phyloP scores from a whole-genome alignment of 2,329 filamentous ascomycete genomes.

The Claviceps paspali region DNA sequence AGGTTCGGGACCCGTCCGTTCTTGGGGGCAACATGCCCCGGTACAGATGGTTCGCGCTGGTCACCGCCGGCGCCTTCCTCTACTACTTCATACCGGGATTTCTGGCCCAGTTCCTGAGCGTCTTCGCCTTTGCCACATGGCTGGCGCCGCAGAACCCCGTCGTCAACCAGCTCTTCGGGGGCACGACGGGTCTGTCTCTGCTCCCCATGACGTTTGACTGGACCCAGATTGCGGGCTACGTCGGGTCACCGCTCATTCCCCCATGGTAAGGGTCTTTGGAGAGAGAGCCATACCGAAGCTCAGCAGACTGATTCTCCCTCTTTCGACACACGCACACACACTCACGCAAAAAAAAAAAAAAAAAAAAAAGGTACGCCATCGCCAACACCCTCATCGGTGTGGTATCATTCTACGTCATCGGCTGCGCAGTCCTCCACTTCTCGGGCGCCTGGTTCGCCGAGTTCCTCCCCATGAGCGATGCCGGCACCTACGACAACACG shows the following conservation, averaged over 20 bases:
- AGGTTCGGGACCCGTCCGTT: slow-evolving; percentile 32
- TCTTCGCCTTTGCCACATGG: slow-evolving; percentile 60
- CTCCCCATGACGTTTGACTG: slow-evolving; percentile 65
- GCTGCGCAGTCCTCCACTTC: slow-evolving; percentile 47
- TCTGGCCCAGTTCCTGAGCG: slow-evolving; percentile 52
- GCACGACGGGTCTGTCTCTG: slow-evolving; percentile 49
- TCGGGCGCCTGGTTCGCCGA: slow-evolving; percentile 47
- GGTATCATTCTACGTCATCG: slow-evolving; percentile 48
- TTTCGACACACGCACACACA: too few species aligned
- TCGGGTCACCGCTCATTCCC: slow-evolving; percentile 52
- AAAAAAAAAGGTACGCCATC: slow-evolving; percentile 43
- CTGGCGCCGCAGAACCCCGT: slow-evolving; percentile 51
- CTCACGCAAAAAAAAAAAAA: neutral
- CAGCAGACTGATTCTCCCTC: too few species aligned
- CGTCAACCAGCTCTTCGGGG: slow-evolving; percentile 61
- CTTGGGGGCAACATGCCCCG: slow-evolving; percentile 51
- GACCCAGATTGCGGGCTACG: slow-evolving; percentile 55
- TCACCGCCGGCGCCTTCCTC: slow-evolving; percentile 41
- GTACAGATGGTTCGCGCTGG: slow-evolving; percentile 46
- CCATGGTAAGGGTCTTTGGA: slow-evolving; percentile 37
- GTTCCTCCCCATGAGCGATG: slow-evolving; percentile 55
- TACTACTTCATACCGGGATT: slow-evolving; percentile 60
- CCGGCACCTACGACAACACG: slow-evolving; percentile 56
- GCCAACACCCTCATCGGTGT: slow-evolving; percentile 58
- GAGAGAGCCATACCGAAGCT: too few species aligned